These are phyloP conservation scores for Closterium sp. DNA, from an alignment of 139 green algal species.

Conservation along the genomic window DNA sequence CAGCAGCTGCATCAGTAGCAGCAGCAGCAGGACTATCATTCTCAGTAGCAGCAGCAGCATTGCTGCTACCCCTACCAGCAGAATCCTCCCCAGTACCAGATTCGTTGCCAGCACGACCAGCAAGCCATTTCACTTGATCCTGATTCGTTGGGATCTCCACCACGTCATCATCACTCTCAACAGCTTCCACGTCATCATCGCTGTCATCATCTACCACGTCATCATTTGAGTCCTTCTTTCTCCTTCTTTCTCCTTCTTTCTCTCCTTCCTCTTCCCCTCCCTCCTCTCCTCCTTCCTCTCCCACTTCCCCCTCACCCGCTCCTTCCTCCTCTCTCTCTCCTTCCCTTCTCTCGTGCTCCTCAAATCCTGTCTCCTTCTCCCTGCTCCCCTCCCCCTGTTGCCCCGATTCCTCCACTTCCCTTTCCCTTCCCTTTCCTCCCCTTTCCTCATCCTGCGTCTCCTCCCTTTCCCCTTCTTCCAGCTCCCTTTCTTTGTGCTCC, in stretches of 20 bases:
- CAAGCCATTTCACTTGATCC: background rate
- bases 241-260: background rate
- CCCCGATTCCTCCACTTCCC: background rate
- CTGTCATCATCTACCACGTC: background rate
- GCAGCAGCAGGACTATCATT: background rate
- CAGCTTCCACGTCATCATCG: background rate
- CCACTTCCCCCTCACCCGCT: background rate
- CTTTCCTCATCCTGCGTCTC: background rate
- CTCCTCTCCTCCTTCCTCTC: background rate
- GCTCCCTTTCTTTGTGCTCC: background rate
- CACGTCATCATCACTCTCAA: background rate
- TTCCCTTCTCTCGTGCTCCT: background rate
- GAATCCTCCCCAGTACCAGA: too few species aligned
- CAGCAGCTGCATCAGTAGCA: background rate
- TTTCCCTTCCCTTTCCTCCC: too few species aligned
- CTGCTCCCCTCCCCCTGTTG: background rate
- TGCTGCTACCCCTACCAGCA: background rate
- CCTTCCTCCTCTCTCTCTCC: background rate
- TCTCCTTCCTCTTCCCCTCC: background rate
- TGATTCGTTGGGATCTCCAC: background rate
- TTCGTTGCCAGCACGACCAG: too few species aligned
- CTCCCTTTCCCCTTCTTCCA: background rate
- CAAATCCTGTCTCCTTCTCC: background rate
- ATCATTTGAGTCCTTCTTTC: background rate
- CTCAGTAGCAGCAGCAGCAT: background rate